These are phyloP conservation scores for Leptographium procerum DNA, from an alignment of 2,329 filamentous ascomycete genomes.

Conservation along the genomic window DNA sequence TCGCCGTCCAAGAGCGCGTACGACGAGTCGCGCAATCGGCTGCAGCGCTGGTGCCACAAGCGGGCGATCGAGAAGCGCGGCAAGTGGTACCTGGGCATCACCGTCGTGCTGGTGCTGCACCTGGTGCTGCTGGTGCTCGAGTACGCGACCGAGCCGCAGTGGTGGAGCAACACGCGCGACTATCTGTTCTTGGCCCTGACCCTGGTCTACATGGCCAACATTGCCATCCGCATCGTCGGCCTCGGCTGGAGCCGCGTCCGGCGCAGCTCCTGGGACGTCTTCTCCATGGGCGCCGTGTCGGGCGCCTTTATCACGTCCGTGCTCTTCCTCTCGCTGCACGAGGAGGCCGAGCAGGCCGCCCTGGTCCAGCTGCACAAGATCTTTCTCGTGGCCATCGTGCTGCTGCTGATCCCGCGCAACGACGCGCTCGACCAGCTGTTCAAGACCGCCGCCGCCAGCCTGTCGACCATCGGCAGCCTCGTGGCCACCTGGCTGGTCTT, in stretches of 20 bases:
- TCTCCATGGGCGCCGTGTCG: constrained; percentile 66
- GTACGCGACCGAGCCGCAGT: constrained; percentile 61
- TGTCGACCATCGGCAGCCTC: constrained; percentile 81
- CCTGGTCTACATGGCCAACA: constrained; percentile 71
- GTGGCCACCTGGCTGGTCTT: constrained; percentile 95
- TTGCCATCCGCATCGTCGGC: constrained; percentile 72
- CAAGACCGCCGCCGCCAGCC: constrained; percentile 92
- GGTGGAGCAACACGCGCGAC: constrained; percentile 63
- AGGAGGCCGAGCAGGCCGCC: constrained; percentile 43
- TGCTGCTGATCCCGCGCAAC: constrained; percentile 88
- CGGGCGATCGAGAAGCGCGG: constrained; percentile 89
- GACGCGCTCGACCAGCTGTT: constrained; percentile 96
- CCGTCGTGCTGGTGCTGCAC: constrained; percentile 68
- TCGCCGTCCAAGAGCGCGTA: constrained; percentile 89
- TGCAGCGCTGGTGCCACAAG: constrained; percentile 92
- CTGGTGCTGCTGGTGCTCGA: constrained; percentile 74
- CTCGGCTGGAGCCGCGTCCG: constrained; percentile 88
- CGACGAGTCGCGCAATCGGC: constrained; percentile 60
- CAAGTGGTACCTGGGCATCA: constrained; percentile 78
- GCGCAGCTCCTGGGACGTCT: constrained; percentile 91
- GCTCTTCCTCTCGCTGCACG: constrained; percentile 53
- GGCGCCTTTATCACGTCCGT: constrained; percentile 78
- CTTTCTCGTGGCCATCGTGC: constrained; percentile 79
- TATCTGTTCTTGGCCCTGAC: constrained; percentile 72
- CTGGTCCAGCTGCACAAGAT: constrained; percentile 84